These are phyloP conservation scores for Areca catechu DNA, from an alignment of 176 grass and related monocot genomes.

Conservation along the genomic window DNA sequence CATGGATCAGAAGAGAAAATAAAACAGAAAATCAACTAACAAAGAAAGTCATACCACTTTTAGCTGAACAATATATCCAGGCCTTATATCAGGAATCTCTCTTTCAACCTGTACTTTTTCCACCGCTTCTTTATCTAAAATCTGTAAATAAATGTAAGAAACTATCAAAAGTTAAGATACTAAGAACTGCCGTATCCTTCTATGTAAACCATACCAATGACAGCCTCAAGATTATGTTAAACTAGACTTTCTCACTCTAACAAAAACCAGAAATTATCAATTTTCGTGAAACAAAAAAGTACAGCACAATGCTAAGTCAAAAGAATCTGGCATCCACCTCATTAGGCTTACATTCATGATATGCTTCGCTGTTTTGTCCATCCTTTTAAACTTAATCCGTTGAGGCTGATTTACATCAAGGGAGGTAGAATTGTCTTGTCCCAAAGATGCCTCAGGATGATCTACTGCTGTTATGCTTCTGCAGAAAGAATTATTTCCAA, in stretches of 20 bases:
- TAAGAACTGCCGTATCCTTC: no score
- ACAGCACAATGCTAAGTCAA: no score
- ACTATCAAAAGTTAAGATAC: no score
- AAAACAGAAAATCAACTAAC: not conserved
- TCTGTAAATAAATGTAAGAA: slow-evolving; percentile 34
- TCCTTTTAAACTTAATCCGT: slow-evolving; percentile 74
- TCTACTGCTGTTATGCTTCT: slow-evolving; percentile 24
- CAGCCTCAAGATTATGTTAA: no score
- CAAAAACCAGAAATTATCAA: no score
- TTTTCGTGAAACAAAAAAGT: no score
- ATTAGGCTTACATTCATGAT: slow-evolving; percentile 64
- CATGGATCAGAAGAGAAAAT: not conserved
- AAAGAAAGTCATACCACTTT: slow-evolving; percentile 50
- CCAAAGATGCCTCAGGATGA: slow-evolving; percentile 22
- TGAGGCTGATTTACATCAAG: slow-evolving; percentile 35
- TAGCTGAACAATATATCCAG: slow-evolving; percentile 76
- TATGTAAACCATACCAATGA: no score
- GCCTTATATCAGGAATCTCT: slow-evolving; percentile 60
- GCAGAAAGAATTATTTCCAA: not conserved
- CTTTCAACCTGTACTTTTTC: slow-evolving; percentile 41
- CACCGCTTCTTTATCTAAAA: slow-evolving; percentile 79
- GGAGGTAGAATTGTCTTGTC: slow-evolving; percentile 28
- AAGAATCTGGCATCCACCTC: not conserved
- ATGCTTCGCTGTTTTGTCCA: slow-evolving; percentile 84
- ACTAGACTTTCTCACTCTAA: no score